Evolutionary conservation across 371 early-diverging fungal species (phyloP).

Genomic region (Entomophthora muscae): DNA sequence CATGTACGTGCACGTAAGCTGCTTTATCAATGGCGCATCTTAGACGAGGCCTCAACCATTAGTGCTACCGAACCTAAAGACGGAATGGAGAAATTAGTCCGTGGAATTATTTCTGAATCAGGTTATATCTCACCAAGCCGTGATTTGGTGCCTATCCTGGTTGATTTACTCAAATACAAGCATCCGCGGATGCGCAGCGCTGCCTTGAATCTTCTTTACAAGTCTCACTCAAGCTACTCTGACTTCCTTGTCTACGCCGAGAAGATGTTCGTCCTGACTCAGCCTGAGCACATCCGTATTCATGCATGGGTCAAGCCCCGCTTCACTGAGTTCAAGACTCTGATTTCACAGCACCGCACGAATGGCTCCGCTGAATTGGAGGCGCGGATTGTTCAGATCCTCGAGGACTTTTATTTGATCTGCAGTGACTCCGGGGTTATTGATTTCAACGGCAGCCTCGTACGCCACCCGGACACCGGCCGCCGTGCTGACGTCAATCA

Average conservation of each 20-base stretch:
- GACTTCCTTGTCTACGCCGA: conserved; percentile 12
- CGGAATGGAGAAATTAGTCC: conserved; percentile 11
- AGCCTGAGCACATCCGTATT: conserved; percentile 17
- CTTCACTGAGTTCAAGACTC: conserved; percentile 10
- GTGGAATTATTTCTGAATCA: conserved; percentile 16
- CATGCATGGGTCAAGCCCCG: conserved; percentile 22
- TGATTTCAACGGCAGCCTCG: conserved; percentile 14
- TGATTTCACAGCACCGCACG: conserved; percentile 14
- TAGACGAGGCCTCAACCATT: conserved; percentile 15
- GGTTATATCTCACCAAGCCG: conserved; percentile 17
- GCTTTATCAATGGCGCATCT: conserved; percentile 15
- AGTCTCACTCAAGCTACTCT: conserved; percentile 23
- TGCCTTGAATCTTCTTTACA: conserved; percentile 27
- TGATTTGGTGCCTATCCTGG: conserved; percentile 23
- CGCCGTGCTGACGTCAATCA: background rate
- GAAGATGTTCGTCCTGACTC: conserved; percentile 18
- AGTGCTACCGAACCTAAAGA: conserved; percentile 10
- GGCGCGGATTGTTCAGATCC: conserved; percentile 12
- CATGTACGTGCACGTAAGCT: conserved; percentile 21
- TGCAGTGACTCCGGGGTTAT: conserved; percentile 17
- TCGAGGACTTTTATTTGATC: conserved; percentile 17
- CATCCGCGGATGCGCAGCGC: conserved; percentile 22
- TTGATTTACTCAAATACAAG: conserved; percentile 28
- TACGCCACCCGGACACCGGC: background rate
- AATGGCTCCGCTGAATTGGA: conserved; percentile 9